phyloP scores from a whole-genome alignment of 23 red algal species.

The Pyropia yezoensis region DNA sequence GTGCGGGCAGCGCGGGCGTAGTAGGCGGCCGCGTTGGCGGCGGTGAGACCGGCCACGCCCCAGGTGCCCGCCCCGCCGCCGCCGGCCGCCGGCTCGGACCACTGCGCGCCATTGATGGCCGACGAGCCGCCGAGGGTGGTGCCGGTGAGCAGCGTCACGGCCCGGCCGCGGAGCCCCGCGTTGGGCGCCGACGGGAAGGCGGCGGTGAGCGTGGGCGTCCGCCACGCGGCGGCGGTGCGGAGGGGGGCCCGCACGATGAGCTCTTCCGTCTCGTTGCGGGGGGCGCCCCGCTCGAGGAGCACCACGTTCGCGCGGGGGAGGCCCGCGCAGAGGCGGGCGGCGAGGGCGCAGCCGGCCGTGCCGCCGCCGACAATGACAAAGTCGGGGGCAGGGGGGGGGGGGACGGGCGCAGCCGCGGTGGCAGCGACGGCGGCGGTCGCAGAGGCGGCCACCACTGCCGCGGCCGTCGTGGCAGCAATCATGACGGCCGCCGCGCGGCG shows the following conservation, averaged over 20 bases:
- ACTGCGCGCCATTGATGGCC: constrained; percentile 51
- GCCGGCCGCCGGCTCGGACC: constrained; percentile 9
- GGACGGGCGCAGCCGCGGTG: too few species aligned
- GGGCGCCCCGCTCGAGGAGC: constrained; percentile 30
- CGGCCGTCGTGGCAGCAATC: too few species aligned
- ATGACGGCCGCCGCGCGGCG: too few species aligned
- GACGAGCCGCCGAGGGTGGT: constrained; percentile 47
- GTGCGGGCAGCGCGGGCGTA: too few species aligned
- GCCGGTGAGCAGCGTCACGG: constrained; percentile 11
- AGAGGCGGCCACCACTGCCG: too few species aligned
- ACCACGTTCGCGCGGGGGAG: constrained; percentile 19
- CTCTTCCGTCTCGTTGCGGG: constrained; percentile 14
- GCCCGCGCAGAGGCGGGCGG: constrained; percentile 36
- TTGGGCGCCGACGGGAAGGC: constrained; percentile 21
- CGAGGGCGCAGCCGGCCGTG: constrained; percentile 46
- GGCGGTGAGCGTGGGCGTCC: constrained; percentile 18
- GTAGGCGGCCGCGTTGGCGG: not conserved
- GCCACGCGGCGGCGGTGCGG: constrained; percentile 11
- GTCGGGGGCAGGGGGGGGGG: constrained; percentile 7
- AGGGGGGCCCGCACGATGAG: constrained; percentile 23
- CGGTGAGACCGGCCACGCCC: constrained; percentile 12
- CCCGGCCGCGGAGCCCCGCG: constrained; percentile 2
- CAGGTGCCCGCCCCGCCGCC: constrained; percentile 13
- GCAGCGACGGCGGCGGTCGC: too few species aligned
- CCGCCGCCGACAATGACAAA: constrained; percentile 56